Evolutionary conservation across 768 basidiomycete species (phyloP).

Genomic region (Phylloporus sp.): DNA sequence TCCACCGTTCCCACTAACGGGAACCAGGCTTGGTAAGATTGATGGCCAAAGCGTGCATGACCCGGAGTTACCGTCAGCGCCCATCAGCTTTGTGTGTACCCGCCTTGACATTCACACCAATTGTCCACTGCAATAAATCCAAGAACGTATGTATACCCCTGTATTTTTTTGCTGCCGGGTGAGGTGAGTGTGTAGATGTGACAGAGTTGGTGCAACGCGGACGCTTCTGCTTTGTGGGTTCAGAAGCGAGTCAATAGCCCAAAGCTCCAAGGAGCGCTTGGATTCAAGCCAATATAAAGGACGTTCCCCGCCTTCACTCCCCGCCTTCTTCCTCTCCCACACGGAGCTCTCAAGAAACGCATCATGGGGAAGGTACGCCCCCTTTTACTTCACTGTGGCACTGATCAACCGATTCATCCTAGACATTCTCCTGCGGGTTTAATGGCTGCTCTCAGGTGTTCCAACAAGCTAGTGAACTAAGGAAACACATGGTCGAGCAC

Average conservation of each 20-base stretch:
- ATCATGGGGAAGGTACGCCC: conserved; percentile 6
- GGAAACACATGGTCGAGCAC: background rate
- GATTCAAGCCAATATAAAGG: background rate
- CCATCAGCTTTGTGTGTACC: background rate
- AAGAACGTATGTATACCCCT: background rate
- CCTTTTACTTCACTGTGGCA: background rate
- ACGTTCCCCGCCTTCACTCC: background rate
- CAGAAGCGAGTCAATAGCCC: background rate
- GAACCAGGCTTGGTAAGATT: too few relatives aligned
- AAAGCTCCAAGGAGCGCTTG: background rate
- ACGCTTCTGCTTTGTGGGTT: background rate
- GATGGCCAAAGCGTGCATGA: too few relatives aligned
- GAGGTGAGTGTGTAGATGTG: background rate
- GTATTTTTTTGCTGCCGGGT: too few relatives aligned
- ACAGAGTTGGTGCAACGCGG: background rate
- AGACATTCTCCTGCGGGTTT: background rate
- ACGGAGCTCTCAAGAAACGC: background rate
- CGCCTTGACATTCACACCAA: background rate
- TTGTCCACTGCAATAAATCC: background rate
- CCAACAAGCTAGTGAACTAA: background rate
- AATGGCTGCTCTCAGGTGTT: background rate
- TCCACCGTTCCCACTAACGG: too few relatives aligned
- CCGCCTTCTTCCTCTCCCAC: background rate
- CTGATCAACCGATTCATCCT: background rate
- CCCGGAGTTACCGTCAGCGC: background rate